Evolutionary conservation across 768 basidiomycete species (phyloP).

Genomic region (Scleroderma bovista): DNA sequence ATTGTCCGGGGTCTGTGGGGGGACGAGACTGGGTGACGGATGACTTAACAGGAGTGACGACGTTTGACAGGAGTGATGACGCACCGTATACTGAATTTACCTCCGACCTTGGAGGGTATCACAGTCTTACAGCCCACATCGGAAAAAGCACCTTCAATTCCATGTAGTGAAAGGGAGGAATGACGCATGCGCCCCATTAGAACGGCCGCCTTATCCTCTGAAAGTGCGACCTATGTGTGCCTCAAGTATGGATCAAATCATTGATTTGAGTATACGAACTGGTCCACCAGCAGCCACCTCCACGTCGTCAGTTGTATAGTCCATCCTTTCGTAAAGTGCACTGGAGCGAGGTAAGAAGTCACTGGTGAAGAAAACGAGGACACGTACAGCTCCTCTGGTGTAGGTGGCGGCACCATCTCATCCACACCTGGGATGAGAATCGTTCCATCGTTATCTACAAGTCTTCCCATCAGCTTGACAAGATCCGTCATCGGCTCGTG

Average conservation of each 20-base stretch:
- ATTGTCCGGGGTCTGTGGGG: constrained; percentile 69
- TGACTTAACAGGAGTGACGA: neutral
- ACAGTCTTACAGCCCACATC: constrained; percentile 84
- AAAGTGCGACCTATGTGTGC: constrained; percentile 49
- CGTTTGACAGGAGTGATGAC: constrained; percentile 12
- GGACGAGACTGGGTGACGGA: constrained; percentile 48
- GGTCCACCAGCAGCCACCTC: constrained; percentile 63
- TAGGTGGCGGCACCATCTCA: constrained; percentile 67
- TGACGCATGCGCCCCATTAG: constrained; percentile 94
- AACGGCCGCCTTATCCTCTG: constrained; percentile 67
- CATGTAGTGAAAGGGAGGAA: constrained; percentile 87
- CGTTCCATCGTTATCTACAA: constrained; percentile 65
- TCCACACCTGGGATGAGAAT: constrained; percentile 84
- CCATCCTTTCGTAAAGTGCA: constrained; percentile 58
- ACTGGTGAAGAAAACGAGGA: neutral
- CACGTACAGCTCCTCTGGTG: constrained; percentile 37
- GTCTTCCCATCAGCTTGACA: constrained; percentile 66
- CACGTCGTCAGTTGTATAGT: constrained; percentile 65
- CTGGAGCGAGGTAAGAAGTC: constrained; percentile 13
- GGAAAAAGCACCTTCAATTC: constrained; percentile 93
- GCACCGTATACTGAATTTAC: constrained; percentile 92
- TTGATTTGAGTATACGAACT: neutral
- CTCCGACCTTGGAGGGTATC: constrained; percentile 83
- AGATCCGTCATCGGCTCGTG: constrained; percentile 91
- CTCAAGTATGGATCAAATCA: neutral